Conservation (phyloP, 2,329 filamentous ascomycete genomes). For the Fusarium ramigenum region DNA sequence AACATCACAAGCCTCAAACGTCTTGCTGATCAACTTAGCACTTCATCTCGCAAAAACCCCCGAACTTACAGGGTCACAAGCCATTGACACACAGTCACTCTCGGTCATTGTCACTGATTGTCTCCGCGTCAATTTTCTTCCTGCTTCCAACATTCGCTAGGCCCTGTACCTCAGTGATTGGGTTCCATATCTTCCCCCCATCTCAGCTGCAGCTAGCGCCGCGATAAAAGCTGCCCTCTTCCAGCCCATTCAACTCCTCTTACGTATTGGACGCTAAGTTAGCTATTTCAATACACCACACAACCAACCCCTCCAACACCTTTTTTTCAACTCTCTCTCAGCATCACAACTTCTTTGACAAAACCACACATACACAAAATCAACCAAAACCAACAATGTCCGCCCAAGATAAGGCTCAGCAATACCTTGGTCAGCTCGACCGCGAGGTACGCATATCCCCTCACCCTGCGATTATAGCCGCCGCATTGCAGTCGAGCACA, state of each 20-base stretch:
- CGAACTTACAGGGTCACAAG: conserved; percentile 40
- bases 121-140: conserved; percentile 44
- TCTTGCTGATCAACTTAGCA: conserved; percentile 29
- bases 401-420: conserved; percentile 79
- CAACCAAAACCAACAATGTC: conserved; percentile 60
- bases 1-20: conserved; percentile 11
- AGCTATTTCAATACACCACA: conserved; percentile 35
- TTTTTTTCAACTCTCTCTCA: conserved; percentile 22
- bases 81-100: conserved; percentile 43
- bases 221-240: conserved; percentile 42
- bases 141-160: conserved; percentile 39
- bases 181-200: conserved; percentile 1
- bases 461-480: background rate
- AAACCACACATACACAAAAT: conserved; percentile 42
- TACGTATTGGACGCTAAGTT: conserved; percentile 33
- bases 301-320: conserved; percentile 33
- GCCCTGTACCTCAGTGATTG: background rate
- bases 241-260: conserved; percentile 25
- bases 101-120: conserved; percentile 38
- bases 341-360: conserved; percentile 23
- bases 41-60: conserved; percentile 7
- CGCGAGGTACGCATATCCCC: conserved; percentile 71
- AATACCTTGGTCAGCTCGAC: conserved; percentile 82
- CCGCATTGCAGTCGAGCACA: conserved; percentile 19
- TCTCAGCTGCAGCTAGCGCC: conserved; percentile 38